A percentile compares a stretch with the other conserved stretches of the same genome.
Conservation (phyloP, 2,329 filamentous ascomycete genomes). For the Cercospora sesami region DNA sequence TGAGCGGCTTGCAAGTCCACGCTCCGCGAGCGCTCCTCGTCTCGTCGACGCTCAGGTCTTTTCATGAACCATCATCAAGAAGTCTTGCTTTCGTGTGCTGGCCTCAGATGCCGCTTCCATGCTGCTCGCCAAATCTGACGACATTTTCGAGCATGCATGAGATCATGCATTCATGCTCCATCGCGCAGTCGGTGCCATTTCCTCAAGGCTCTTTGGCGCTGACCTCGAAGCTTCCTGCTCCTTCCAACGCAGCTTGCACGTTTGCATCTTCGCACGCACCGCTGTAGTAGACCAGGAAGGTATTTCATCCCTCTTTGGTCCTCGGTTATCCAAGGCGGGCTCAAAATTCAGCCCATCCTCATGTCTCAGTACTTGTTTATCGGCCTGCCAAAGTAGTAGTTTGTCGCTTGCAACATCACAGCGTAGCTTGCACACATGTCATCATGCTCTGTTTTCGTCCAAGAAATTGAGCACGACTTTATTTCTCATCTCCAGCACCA, state of each 20-base stretch:
- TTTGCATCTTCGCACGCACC: background rate
- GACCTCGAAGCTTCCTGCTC: background rate
- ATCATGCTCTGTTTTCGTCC: background rate
- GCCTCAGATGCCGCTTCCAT: background rate
- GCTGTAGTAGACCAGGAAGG: background rate
- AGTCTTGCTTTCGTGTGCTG: background rate
- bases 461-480: background rate
- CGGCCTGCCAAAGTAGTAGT: background rate
- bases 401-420: background rate
- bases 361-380: background rate
- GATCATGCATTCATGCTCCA: background rate
- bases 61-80: background rate
- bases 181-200: background rate
- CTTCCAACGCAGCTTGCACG: background rate
- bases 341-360: background rate
- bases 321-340: background rate
- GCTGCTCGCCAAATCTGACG: background rate
- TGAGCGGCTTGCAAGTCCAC: background rate
- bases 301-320: background rate
- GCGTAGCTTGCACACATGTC: background rate
- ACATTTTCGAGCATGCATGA: background rate
- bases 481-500: constrained; percentile 9
- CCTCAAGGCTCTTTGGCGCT: background rate
- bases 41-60: background rate
- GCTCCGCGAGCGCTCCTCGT: background rate